A percentile compares a stretch with the other conserved stretches of the same genome.
Conservation (phyloP, 805 yeast species). For the Candida maltosa region DNA sequence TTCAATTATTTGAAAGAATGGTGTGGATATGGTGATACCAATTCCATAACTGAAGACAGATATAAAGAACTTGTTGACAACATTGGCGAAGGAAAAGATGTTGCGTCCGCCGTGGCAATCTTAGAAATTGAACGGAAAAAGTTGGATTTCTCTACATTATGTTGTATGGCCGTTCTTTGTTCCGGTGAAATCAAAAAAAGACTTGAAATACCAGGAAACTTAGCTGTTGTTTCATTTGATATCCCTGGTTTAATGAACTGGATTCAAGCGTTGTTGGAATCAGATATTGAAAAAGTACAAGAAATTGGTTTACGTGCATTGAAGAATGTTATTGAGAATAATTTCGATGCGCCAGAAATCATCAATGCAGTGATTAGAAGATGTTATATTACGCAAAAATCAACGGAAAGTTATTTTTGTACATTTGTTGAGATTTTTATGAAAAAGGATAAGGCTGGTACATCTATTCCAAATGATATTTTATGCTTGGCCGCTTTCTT, state of each 20-base stretch:
- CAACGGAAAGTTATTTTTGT: constrained; percentile 66
- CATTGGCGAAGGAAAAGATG: constrained; percentile 32
- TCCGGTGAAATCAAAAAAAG: constrained; percentile 63
- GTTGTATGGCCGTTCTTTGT: constrained; percentile 81
- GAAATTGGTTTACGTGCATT: constrained; percentile 70
- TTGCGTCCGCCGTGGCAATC: constrained; percentile 61
- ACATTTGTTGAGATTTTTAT: constrained; percentile 66
- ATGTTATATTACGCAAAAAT: constrained; percentile 59
- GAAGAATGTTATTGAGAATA: constrained; percentile 59
- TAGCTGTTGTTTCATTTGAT: constrained; percentile 65
- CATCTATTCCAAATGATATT: constrained; percentile 57
- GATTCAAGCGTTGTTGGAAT: constrained; percentile 70
- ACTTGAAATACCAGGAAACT: constrained; percentile 43
- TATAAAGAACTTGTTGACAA: constrained; percentile 54
- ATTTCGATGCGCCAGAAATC: constrained; percentile 51
- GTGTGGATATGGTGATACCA: constrained; percentile 85
- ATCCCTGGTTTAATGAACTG: constrained; percentile 66
- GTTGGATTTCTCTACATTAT: constrained; percentile 66
- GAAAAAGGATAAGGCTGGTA: constrained; percentile 36
- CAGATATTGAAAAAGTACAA: constrained; percentile 55
- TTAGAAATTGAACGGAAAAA: constrained; percentile 76
- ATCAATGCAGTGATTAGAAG: constrained; percentile 62
- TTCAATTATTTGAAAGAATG: constrained; percentile 84
- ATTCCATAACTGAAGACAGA: constrained; percentile 59
- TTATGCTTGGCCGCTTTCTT: constrained; percentile 76